These are phyloP conservation scores for Thalassiosira livingstoniorum DNA, from an alignment of 352 stramenopile species.

Conservation along the genomic window DNA sequence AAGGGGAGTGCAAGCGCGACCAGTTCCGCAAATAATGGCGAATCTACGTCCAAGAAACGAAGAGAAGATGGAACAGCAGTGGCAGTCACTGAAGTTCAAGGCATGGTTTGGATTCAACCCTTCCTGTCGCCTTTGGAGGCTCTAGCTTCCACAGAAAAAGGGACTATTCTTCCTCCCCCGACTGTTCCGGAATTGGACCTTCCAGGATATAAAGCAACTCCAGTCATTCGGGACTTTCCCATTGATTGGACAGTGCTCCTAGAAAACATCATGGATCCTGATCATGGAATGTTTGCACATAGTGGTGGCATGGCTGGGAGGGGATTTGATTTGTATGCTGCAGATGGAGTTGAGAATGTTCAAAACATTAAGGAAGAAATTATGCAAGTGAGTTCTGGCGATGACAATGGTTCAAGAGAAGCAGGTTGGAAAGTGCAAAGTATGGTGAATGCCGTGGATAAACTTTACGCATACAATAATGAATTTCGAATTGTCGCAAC, in stretches of 20 bases:
- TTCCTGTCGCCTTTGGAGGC: constrained; percentile 37
- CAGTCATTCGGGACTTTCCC: constrained; percentile 41
- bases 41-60: not conserved
- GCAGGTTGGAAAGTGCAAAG: constrained; percentile 50
- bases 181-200: constrained; percentile 48
- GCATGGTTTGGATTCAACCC: constrained; percentile 74
- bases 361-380: constrained; percentile 51
- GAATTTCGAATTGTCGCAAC: constrained; percentile 20
- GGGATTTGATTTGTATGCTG: constrained; percentile 72
- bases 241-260: constrained; percentile 69
- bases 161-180: constrained; percentile 26
- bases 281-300: constrained; percentile 79
- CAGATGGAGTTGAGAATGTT: constrained; percentile 46
- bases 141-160: constrained; percentile 13
- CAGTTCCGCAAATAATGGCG: not conserved
- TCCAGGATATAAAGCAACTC: constrained; percentile 33
- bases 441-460: constrained; percentile 61
- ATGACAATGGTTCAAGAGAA: not conserved
- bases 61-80: constrained; percentile 56
- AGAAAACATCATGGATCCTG: constrained; percentile 69
- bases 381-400: not conserved
- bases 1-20: not conserved
- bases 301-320: constrained; percentile 14
- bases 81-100: constrained; percentile 60
- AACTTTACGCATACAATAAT: constrained; percentile 56